A percentile compares a stretch with the other conserved stretches of the same genome.
These are phyloP conservation scores for Leccinum variicolor DNA, from an alignment of 768 basidiomycete species.

Conservation along the genomic window DNA sequence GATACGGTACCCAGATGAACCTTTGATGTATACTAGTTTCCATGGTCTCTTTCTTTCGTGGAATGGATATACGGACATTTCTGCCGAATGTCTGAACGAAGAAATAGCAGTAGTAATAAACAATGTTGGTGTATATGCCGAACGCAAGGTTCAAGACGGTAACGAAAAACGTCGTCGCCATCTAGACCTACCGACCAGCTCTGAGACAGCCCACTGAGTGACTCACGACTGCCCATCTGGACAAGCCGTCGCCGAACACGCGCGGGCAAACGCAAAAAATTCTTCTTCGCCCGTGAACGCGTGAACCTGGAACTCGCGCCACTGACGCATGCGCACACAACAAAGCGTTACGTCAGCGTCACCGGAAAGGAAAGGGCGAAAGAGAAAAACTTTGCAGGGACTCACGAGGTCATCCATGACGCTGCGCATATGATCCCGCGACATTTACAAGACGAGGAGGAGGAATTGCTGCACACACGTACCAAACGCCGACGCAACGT, in stretches of 20 bases:
- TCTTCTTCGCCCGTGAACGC: conserved; percentile 98
- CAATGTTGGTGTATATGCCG: neutral
- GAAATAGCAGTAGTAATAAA: neutral
- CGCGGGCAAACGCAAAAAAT: conserved; percentile 93
- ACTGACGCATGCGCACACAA: conserved; percentile 51
- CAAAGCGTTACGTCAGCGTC: neutral
- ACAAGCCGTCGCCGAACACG: conserved; percentile 83
- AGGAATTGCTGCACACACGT: no score
- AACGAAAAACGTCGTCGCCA: neutral
- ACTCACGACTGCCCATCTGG: conserved; percentile 89
- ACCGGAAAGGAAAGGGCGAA: neutral
- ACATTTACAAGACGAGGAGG: no score
- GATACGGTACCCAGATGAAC: conserved; percentile 13
- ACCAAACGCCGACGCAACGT: no score
- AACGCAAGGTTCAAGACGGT: neutral
- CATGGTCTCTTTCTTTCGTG: neutral
- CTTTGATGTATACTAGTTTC: conserved; percentile 27
- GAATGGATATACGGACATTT: conserved; percentile 3
- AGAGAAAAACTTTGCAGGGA: conserved; percentile 12
- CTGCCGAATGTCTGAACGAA: neutral
- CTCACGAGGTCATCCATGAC: conserved; percentile 94
- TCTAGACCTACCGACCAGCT: conserved; percentile 23
- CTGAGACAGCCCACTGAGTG: no score
- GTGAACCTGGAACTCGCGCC: conserved; percentile 80
- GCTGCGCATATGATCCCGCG: conserved; percentile 89